Conservation (phyloP, 768 basidiomycete genomes). For the Neoboletus subvelutipes region DNA sequence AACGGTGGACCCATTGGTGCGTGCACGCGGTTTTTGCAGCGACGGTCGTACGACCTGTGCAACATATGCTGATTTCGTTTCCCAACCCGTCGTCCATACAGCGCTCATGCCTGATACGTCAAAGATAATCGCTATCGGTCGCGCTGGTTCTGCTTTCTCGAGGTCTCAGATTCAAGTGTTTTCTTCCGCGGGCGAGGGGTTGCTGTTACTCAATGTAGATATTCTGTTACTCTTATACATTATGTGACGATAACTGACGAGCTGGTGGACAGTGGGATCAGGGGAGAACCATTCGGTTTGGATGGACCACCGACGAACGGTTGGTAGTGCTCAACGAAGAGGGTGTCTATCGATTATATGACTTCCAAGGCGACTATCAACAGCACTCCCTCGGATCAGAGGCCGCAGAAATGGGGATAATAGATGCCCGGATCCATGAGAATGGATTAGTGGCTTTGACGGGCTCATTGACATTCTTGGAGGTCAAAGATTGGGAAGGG, state of each 20-base stretch:
- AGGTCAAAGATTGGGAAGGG: constrained; percentile 90
- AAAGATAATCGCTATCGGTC: constrained; percentile 73
- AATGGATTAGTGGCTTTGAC: constrained; percentile 86
- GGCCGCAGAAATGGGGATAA: constrained; percentile 75
- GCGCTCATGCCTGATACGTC: constrained; percentile 86
- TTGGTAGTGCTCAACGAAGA: constrained; percentile 89
- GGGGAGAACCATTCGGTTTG: constrained; percentile 75
- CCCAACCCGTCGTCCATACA: constrained; percentile 29
- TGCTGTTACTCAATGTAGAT: constrained; percentile 72
- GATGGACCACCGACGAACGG: constrained; percentile 81
- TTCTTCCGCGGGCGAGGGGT: constrained; percentile 77
- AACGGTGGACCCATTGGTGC: constrained; percentile 89
- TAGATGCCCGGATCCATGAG: constrained; percentile 85
- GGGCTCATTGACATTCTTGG: constrained; percentile 69
- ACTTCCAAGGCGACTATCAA: constrained; percentile 80
- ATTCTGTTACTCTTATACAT: constrained; percentile 14
- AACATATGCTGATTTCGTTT: background rate
- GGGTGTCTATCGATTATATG: constrained; percentile 87
- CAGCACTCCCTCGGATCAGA: constrained; percentile 85
- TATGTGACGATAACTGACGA: constrained; percentile 10
- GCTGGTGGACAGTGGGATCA: constrained; percentile 79
- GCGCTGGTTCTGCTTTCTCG: constrained; percentile 51
- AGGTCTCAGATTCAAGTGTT: constrained; percentile 87
- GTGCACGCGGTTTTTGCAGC: constrained; percentile 11
- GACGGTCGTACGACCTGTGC: background rate